Percentiles rank a stretch among this genome's conserved stretches.
Evolutionary conservation across 2,329 filamentous ascomycete genomes (phyloP).

Genomic region (Cephalotrichum gorgonifer): DNA sequence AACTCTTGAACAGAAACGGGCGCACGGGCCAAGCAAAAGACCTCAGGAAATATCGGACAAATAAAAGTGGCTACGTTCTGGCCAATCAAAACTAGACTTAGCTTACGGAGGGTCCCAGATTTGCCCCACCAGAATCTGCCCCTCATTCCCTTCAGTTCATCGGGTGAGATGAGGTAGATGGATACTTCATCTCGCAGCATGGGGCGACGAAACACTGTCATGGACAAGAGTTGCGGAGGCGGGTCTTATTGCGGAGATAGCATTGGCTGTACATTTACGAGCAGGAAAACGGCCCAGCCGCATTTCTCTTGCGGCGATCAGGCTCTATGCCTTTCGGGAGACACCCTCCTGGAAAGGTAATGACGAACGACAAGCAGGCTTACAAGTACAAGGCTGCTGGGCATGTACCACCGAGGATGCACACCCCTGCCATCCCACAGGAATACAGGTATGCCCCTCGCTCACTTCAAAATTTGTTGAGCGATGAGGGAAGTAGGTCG

Average conservation of each 20-base stretch:
- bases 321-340: background rate
- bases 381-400: background rate
- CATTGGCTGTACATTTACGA: too few relatives aligned
- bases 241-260: background rate
- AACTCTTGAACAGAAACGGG: too few relatives aligned
- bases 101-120: too few relatives aligned
- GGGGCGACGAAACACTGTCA: too few relatives aligned
- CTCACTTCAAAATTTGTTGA: background rate
- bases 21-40: constrained; percentile 2
- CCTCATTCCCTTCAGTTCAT: too few relatives aligned
- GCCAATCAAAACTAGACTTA: too few relatives aligned
- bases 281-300: background rate
- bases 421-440: background rate
- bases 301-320: background rate
- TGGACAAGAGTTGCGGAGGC: background rate
- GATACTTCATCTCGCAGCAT: too few relatives aligned
- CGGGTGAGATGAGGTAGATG: too few relatives aligned
- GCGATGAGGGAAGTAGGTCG: background rate
- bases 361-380: too few relatives aligned
- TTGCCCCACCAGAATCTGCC: too few relatives aligned
- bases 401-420: background rate
- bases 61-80: background rate
- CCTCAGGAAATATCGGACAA: background rate
- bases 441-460: background rate
- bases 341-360: background rate